Conservation (phyloP, 1,284 basidiomycete genomes). For the Pyrrhoderma noxium region DNA sequence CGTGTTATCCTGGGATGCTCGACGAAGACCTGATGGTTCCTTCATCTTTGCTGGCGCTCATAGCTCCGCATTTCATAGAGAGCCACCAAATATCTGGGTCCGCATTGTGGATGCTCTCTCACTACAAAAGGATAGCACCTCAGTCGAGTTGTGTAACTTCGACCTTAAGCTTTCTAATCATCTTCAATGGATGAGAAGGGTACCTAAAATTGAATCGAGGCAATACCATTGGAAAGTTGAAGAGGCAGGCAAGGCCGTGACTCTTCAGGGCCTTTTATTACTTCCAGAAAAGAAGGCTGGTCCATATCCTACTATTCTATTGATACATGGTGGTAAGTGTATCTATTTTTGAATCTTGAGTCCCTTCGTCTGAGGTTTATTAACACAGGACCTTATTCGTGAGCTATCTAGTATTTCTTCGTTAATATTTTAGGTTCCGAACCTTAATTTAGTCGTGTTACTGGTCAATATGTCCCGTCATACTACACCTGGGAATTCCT, state of each 20-base stretch:
- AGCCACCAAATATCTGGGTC: conserved; percentile 19
- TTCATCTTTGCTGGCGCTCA: conserved; percentile 14
- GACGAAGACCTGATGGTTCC: conserved; percentile 11
- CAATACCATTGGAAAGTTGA: conserved; percentile 15
- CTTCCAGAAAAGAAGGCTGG: too few species aligned
- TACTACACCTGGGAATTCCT: conserved; percentile 8
- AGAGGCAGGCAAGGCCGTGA: conserved; percentile 18
- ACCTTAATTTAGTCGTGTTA: neutral
- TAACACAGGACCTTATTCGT: conserved; percentile 11
- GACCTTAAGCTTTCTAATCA: conserved; percentile 20
- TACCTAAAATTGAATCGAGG: conserved; percentile 1
- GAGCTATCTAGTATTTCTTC: neutral
- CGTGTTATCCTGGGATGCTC: conserved; percentile 14
- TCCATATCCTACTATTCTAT: conserved; percentile 17
- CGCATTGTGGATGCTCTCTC: conserved; percentile 3
- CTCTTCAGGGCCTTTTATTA: too few species aligned
- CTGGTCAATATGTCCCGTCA: conserved; percentile 11
- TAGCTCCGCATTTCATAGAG: conserved; percentile 16
- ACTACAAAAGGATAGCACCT: too few species aligned
- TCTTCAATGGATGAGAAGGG: conserved; percentile 13
- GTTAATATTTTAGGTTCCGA: neutral
- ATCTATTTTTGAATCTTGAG: neutral
- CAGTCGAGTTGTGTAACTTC: neutral
- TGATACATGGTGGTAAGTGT: conserved; percentile 19
- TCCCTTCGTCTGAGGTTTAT: neutral